phyloP scores from a whole-genome alignment of 2,329 filamentous ascomycete genomes.

The Pseudogymnoascus sp. region DNA sequence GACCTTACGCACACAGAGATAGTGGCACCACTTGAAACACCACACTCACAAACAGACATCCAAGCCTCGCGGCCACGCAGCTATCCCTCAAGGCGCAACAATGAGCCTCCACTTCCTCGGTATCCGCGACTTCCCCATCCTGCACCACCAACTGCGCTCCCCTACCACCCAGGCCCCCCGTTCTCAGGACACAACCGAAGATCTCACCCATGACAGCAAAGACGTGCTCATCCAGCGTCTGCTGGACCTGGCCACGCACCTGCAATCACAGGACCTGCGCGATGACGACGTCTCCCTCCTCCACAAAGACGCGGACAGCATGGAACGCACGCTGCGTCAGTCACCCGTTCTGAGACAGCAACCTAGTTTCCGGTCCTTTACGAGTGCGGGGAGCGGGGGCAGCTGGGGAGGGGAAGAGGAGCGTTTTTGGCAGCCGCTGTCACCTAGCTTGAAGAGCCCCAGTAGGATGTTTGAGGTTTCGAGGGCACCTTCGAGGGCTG shows the following conservation, averaged over 20 bases:
- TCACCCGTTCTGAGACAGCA: constrained; percentile 10
- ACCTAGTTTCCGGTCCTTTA: constrained; percentile 15
- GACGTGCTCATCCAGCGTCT: constrained; percentile 29
- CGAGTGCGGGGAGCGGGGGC: constrained; percentile 15
- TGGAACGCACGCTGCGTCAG: constrained; percentile 27
- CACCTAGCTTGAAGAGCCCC: constrained; percentile 14
- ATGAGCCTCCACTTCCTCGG: constrained; percentile 25
- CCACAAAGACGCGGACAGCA: constrained; percentile 31
- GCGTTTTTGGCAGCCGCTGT: constrained; percentile 21
- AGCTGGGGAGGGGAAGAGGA: constrained; percentile 15
- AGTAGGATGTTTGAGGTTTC: not conserved
- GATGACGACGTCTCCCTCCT: constrained; percentile 26
- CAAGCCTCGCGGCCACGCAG: not conserved
- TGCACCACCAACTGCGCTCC: constrained; percentile 22
- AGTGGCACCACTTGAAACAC: not conserved
- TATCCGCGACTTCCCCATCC: constrained; percentile 20
- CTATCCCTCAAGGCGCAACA: not conserved
- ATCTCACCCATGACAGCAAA: constrained; percentile 24
- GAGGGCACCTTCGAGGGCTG: not conserved
- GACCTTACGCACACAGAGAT: not conserved
- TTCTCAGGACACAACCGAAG: constrained; percentile 14
- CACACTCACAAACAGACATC: not conserved
- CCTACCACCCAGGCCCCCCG: constrained; percentile 13
- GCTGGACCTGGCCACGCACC: constrained; percentile 26
- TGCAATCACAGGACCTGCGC: constrained; percentile 24